Evolutionary conservation across 257 asterid genomes (phyloP).

Genomic region (Nicotiana undulata): DNA sequence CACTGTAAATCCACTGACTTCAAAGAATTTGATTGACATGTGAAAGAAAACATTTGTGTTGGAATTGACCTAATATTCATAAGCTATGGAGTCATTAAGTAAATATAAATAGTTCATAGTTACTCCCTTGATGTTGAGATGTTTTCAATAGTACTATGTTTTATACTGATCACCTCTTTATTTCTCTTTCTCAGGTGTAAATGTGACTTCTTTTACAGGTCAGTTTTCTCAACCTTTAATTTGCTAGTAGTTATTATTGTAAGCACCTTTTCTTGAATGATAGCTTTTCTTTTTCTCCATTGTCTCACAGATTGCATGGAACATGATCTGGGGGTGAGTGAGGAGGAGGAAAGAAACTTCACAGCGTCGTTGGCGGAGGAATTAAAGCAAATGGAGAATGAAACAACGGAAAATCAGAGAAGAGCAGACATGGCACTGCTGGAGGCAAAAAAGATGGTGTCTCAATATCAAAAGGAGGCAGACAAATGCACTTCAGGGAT

Average conservation of each 20-base stretch:
- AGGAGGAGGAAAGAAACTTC: conserved; percentile 9
- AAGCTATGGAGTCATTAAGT: background rate
- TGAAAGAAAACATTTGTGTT: background rate
- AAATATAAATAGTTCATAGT: background rate
- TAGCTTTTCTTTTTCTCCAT: background rate
- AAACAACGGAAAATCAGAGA: conserved; percentile 7
- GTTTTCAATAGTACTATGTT: background rate
- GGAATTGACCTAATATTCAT: background rate
- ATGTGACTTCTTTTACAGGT: conserved; percentile 23
- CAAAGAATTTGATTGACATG: background rate
- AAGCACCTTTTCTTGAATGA: background rate
- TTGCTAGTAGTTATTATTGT: background rate
- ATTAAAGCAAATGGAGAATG: conserved; percentile 8
- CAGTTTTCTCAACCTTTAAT: background rate
- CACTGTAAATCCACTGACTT: background rate
- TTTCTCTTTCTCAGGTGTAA: conserved; percentile 19
- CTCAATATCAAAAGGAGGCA: conserved; percentile 47
- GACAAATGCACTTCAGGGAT: conserved; percentile 52
- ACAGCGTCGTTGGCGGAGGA: conserved; percentile 8
- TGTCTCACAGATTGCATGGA: conserved; percentile 12
- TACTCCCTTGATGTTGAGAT: background rate
- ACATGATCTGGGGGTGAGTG: conserved; percentile 12
- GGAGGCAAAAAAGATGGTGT: conserved; percentile 32
- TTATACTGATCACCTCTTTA: background rate
- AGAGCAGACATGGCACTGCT: conserved; percentile 6